These are phyloP conservation scores for Porcisia deanei DNA, from an alignment of 208 protist genomes.

Conservation along the genomic window DNA sequence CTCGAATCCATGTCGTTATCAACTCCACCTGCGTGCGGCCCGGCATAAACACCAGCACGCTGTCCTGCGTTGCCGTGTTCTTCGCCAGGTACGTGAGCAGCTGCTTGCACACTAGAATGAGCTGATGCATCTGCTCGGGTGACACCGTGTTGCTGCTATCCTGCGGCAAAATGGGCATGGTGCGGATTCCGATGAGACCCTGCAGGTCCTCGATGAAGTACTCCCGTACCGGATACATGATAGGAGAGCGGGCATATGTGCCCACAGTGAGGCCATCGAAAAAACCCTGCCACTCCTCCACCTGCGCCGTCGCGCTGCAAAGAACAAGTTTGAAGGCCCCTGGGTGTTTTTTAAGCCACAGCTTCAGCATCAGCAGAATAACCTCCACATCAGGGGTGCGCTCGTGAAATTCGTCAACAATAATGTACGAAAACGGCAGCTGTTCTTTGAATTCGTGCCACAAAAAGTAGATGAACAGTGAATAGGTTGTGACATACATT, in stretches of 20 bases:
- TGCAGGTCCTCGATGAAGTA: conserved; percentile 83
- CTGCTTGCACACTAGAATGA: conserved; percentile 61
- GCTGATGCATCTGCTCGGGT: conserved; percentile 63
- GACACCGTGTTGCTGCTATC: conserved; percentile 45
- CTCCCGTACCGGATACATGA: conserved; percentile 73
- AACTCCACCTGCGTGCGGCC: conserved; percentile 77
- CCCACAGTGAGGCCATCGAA: conserved; percentile 74
- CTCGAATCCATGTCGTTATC: conserved; percentile 52
- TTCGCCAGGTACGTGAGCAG: conserved; percentile 64
- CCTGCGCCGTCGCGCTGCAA: conserved; percentile 89
- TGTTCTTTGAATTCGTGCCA: conserved; percentile 47
- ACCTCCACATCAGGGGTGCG: conserved; percentile 94
- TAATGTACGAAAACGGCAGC: conserved; percentile 85
- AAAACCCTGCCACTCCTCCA: conserved; percentile 76
- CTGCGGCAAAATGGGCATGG: conserved; percentile 22
- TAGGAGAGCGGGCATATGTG: conserved; percentile 58
- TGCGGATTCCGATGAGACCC: conserved; percentile 55
- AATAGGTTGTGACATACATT: conserved; percentile 91
- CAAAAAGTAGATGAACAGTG: conserved; percentile 81
- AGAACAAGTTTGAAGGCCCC: conserved; percentile 83
- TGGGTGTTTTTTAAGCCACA: conserved; percentile 64
- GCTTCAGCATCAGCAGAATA: conserved; percentile 86
- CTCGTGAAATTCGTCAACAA: conserved; percentile 96
- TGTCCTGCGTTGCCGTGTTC: conserved; percentile 56
- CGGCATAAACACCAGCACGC: conserved; percentile 95